phyloP scores from a whole-genome alignment of 2,329 filamentous ascomycete genomes.

The Hymenoscyphus scutula region DNA sequence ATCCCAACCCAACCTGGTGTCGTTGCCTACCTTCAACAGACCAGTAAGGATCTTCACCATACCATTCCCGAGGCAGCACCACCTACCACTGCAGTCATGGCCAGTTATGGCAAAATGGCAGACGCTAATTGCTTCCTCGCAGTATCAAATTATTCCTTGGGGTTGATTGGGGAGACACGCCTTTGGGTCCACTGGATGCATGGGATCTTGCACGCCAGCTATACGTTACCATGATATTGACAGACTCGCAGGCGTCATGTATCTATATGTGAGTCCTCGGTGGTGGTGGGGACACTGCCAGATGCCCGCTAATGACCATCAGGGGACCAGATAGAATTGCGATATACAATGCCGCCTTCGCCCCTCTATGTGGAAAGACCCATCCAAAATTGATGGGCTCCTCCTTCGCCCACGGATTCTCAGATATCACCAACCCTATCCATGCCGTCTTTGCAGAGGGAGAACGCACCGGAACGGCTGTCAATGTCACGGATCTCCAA shows the following conservation, averaged over 20 bases:
- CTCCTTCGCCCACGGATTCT: constrained; percentile 22
- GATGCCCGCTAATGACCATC: not conserved
- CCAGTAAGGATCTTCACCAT: not conserved
- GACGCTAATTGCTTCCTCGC: not conserved
- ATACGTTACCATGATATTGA: constrained; percentile 5
- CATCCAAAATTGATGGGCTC: constrained; percentile 30
- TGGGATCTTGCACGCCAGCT: constrained; percentile 5
- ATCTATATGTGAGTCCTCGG: constrained; percentile 9
- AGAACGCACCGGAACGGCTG: constrained; percentile 24
- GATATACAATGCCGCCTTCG: constrained; percentile 32
- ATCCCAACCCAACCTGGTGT: not conserved
- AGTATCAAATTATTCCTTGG: constrained; percentile 7
- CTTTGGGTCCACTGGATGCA: constrained; percentile 6
- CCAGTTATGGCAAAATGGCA: not conserved
- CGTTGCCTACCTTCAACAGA: not conserved
- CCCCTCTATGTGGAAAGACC: constrained; percentile 26
- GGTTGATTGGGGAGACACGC: not conserved
- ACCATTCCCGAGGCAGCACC: not conserved
- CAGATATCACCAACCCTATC: constrained; percentile 24
- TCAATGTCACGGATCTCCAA: constrained; percentile 25
- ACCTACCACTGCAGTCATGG: too few relatives aligned
- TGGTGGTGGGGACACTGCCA: not conserved
- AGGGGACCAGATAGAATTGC: constrained; percentile 29
- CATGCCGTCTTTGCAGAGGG: constrained; percentile 22
- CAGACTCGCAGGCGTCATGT: constrained; percentile 9